Evolutionary conservation across 257 asterid genomes (phyloP).

Genomic region (Jacaranda copaia): DNA sequence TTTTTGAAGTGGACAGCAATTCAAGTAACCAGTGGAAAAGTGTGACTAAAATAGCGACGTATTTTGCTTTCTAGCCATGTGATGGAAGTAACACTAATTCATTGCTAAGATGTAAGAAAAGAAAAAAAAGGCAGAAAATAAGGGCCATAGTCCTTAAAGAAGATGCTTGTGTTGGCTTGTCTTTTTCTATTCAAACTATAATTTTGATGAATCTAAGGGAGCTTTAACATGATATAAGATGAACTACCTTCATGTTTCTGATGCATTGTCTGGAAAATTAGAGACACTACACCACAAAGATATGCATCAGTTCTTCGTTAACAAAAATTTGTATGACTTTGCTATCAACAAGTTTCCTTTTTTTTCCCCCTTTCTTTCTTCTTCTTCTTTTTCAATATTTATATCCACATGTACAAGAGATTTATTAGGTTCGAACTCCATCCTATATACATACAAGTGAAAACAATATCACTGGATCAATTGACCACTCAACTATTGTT

Average conservation of each 20-base stretch:
- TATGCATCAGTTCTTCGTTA: not conserved
- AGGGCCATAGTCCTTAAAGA: conserved; percentile 25
- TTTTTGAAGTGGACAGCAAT: conserved; percentile 39
- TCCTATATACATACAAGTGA: too few relatives aligned
- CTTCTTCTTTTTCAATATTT: too few relatives aligned
- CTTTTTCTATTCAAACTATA: not conserved
- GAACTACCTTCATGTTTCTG: conserved; percentile 2
- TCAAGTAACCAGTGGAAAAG: conserved; percentile 34
- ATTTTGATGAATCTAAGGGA: not conserved
- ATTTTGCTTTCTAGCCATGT: conserved; percentile 35
- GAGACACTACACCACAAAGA: conserved; percentile 33
- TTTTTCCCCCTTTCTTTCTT: too few relatives aligned
- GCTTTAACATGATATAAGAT: not conserved
- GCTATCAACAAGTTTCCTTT: not conserved
- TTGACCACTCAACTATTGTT: too few relatives aligned
- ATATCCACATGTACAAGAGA: too few relatives aligned
- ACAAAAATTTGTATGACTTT: not conserved
- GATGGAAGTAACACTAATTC: conserved; percentile 27
- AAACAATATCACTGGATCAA: too few relatives aligned
- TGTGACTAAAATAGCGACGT: conserved; percentile 27
- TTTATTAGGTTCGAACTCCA: too few relatives aligned
- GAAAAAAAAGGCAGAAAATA: not conserved
- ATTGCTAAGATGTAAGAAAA: conserved; percentile 6
- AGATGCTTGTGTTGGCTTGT: conserved; percentile 7
- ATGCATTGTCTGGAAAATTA: conserved; percentile 28